Evolutionary conservation across 2,329 filamentous ascomycete species (phyloP).

Genomic region (Xylaria multiplex): DNA sequence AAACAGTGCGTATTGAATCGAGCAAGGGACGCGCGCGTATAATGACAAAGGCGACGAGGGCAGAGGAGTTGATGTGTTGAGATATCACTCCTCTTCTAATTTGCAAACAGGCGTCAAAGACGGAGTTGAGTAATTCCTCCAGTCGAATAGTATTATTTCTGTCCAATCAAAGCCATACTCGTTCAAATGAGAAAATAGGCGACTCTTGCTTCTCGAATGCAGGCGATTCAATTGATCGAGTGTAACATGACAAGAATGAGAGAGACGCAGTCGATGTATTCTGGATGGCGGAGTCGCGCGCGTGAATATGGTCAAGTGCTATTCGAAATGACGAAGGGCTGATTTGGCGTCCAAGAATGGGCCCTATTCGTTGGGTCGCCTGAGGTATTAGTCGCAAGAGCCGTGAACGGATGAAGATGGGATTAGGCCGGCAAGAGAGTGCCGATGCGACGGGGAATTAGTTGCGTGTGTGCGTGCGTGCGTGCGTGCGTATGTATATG

Average conservation of each 20-base stretch:
- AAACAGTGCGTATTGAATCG: constrained; percentile 7
- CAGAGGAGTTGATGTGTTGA: background rate
- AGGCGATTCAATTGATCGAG: constrained; percentile 34
- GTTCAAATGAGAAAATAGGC: constrained; percentile 6
- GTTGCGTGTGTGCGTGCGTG: constrained; percentile 8
- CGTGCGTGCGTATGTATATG: background rate
- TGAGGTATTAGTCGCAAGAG: constrained; percentile 16
- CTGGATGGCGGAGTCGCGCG: constrained; percentile 13
- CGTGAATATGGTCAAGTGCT: constrained; percentile 9
- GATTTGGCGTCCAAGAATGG: background rate
- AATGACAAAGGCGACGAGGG: background rate
- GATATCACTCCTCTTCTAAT: background rate
- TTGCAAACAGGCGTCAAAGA: constrained; percentile 19
- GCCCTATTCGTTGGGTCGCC: constrained; percentile 9
- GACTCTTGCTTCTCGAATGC: constrained; percentile 9
- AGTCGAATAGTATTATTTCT: constrained; percentile 26
- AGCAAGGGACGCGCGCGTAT: constrained; percentile 6
- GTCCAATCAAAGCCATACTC: constrained; percentile 33
- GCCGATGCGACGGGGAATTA: constrained; percentile 26
- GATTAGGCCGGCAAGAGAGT: constrained; percentile 25
- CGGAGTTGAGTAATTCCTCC: constrained; percentile 16
- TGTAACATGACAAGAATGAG: constrained; percentile 17
- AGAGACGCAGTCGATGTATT: background rate
- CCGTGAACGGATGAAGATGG: constrained; percentile 22
- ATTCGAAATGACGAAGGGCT: background rate